phyloP scores from a whole-genome alignment of 305 asterid genomes.

The Rubia balearica region DNA sequence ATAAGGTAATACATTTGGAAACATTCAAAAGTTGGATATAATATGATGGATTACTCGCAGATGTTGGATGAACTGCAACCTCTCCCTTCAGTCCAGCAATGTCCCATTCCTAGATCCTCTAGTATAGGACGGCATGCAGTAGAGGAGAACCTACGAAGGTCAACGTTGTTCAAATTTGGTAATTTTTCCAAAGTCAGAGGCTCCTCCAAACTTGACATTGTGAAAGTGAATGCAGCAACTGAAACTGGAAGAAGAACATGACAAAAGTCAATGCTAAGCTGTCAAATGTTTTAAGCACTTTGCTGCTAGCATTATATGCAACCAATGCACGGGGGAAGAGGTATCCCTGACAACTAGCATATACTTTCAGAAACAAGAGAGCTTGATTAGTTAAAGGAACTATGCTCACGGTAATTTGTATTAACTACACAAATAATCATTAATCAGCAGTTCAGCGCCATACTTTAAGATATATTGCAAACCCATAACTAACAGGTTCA shows the following conservation, averaged over 20 bases:
- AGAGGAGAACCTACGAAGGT: constrained; percentile 57
- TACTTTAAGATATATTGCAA: not conserved
- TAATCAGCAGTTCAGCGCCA: not conserved
- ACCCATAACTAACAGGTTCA: not conserved
- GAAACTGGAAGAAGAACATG: constrained; percentile 24
- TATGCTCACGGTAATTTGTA: not conserved
- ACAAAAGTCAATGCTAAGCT: constrained; percentile 11
- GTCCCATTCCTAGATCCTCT: constrained; percentile 71
- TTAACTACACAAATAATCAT: not conserved
- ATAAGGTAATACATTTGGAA: not conserved
- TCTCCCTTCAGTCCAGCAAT: constrained; percentile 84
- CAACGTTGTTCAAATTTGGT: constrained; percentile 75
- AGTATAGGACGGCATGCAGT: constrained; percentile 67
- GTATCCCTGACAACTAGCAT: constrained; percentile 4
- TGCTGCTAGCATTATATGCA: constrained; percentile 16
- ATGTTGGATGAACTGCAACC: constrained; percentile 78
- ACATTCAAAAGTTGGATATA: not conserved
- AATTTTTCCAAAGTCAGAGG: constrained; percentile 84
- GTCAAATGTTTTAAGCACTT: constrained; percentile 7
- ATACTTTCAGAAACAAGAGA: not conserved
- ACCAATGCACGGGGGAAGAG: constrained; percentile 12
- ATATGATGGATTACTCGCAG: constrained; percentile 49
- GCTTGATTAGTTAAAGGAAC: not conserved
- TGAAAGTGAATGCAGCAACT: constrained; percentile 24
- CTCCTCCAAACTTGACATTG: constrained; percentile 96